These are phyloP conservation scores for Cucurbita pepo DNA, from an alignment of 306 rosid genomes.

Conservation along the genomic window DNA sequence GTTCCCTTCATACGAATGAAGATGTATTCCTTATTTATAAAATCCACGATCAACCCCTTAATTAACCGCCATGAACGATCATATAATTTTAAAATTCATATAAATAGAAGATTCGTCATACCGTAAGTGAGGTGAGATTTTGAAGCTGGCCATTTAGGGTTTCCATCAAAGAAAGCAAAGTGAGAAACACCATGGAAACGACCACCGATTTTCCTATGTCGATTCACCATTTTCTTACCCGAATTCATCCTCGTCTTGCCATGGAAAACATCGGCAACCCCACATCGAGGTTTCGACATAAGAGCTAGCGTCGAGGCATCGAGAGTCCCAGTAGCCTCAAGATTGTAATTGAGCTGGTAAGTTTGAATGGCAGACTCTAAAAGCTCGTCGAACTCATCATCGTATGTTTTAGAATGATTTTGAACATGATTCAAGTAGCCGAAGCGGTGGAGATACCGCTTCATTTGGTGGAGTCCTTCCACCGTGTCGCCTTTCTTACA, in stretches of 20 bases:
- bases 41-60: no score
- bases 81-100: no score
- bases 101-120: background rate
- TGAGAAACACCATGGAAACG: background rate
- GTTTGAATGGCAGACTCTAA: conserved; percentile 16
- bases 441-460: conserved; percentile 5
- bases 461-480: conserved; percentile 4
- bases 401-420: background rate
- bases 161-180: background rate
- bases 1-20: no score
- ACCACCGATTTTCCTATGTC: background rate
- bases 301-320: conserved; percentile 2
- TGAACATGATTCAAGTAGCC: background rate
- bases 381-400: conserved; percentile 5
- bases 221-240: background rate
- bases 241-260: background rate
- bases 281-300: conserved; percentile 16
- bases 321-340: conserved; percentile 11
- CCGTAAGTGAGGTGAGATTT: conserved; percentile 2
- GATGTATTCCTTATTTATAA: no score
- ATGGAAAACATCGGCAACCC: background rate
- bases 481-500: conserved; percentile 9
- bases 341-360: conserved; percentile 10
- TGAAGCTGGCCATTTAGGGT: background rate
- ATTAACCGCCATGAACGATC: no score